Evolutionary conservation across 495 filamentous ascomycete species (phyloP).

Genomic region (Tuber umbilicatum): DNA sequence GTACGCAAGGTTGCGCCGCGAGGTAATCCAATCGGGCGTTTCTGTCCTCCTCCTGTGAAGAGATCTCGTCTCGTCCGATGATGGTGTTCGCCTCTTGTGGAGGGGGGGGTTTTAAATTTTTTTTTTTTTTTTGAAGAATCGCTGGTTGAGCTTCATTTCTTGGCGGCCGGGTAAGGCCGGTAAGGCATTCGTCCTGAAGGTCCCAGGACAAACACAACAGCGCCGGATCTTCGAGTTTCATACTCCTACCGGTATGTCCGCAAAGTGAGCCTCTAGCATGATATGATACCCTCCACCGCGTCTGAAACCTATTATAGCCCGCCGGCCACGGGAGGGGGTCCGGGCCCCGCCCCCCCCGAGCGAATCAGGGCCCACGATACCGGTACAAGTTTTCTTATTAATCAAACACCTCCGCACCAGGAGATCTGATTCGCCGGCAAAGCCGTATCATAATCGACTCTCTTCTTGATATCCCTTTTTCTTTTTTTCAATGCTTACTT

Average conservation of each 20-base stretch:
- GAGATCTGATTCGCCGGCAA: background rate
- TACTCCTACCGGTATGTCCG: no score
- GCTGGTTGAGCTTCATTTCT: conserved; percentile 20
- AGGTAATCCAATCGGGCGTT: background rate
- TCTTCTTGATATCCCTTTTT: background rate
- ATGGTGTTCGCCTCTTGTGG: background rate
- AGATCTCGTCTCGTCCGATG: background rate
- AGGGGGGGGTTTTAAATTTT: background rate
- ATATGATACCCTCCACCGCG: no score
- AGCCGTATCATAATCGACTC: background rate
- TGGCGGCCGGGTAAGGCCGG: conserved; percentile 25
- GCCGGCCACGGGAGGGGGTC: background rate
- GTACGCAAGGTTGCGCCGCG: background rate
- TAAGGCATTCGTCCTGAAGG: background rate
- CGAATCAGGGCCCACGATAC: background rate
- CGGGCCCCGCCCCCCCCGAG: background rate
- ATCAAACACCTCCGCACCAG: background rate
- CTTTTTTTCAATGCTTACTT: background rate
- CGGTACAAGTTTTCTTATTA: background rate
- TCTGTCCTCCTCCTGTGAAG: background rate
- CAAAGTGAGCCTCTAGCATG: background rate
- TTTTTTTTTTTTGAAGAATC: conserved; percentile 10
- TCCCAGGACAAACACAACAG: background rate
- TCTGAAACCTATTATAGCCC: background rate
- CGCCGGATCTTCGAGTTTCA: background rate